Base-by-base conservation (phyloP, 2,329 filamentous ascomycete genomes). In the Rhynchosporium graminicola region DNA sequence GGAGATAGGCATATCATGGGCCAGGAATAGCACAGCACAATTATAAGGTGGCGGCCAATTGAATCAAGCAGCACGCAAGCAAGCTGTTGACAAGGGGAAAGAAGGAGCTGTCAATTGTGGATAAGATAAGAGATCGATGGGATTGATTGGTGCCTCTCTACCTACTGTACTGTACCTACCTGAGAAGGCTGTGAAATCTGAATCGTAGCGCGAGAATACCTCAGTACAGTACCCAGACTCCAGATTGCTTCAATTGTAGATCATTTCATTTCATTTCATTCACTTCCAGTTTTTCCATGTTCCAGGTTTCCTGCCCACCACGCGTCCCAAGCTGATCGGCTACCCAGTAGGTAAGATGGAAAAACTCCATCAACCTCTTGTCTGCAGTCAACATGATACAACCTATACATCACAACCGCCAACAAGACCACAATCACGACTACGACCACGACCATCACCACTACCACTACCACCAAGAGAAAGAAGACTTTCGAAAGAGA, bases 361-460 rank as follows among this genome's bases (percentile, higher is more conserved):
- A 10, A 40, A 42, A 28, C 51, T 54, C 51, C 51, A 54, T n/a
- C 33, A 29, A 42, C 51, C 51, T 54, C 51, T 54, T 54, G 51
- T 54, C 26, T 40, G 26, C 8, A 5, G 33, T 54, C 20, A 54
- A 42, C 51, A 54, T 15, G 13, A 50, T 10, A 10, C 33, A 20
- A 20, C 20, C 20, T 20, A 20, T 20, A 52, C 29, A 51, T 9
- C 47, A 50, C 31, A 31, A 36, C 5, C 29, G 10, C 33, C 48
- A 51, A 36, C 46, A 31, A 31, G 20, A 28, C 3, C 20, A 20
- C 48, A 36, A 51, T 9, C 31, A 31, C 33, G 38, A 46, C n/a
- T 7, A n/a, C 15, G n/a, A 20, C 20, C 43, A 28, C 12, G 8
- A 12, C 40, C 40, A 9, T 4, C 15, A 9, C 40, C 40, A 43